Base-by-base conservation (phyloP, 257 asterid species). In the Schizonepeta tenuifolia region DNA sequence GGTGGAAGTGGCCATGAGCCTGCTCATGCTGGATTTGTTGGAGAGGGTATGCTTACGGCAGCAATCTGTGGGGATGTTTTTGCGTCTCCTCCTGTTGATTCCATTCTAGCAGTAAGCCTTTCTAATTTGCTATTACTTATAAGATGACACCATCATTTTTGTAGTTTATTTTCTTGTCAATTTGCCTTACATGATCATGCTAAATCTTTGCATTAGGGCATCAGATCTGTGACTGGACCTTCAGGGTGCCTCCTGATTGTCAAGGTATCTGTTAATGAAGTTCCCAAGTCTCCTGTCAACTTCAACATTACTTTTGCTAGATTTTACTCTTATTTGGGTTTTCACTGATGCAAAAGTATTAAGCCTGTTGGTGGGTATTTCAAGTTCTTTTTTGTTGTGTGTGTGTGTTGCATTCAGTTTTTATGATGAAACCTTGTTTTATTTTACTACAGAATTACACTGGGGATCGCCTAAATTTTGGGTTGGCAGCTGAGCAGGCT, bases 1-100 rank as follows among this genome's bases (percentile, higher is more conserved):
- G 99, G 98, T 72, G 99, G 99, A 80, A 94, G 98, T 80, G 99
- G 99, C 65, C 99, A 94, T 20, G 99, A 94, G 85, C 99, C 99
- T 71, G 95, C 97, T 74, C 95, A 92, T 80, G 99, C 97, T 72
- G 99, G 99, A 83, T 94, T 84, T 87, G 98, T 94, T 66, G 99
- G 99, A 82, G 96, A 94, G 82, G 99, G 99, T 72, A 94, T 94
- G 99, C 87, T 94, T 82, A 94, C 99, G 43, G 98, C 99, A 65
- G 98, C 99, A 65, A 85, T 94, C 69, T 94, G 99, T 74, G 99
- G 99, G 76, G 98, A 94, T 81, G 90, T 94, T 80, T 94, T 94
- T 81, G 89, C 99, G 28, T 94, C 98, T 67, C 99, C 99, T 49
- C 90, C 93, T 2, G 95, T 90, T 69, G 95, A 87, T 73, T 82